phyloP scores from a whole-genome alignment of 495 filamentous ascomycete genomes.

The Hyphodiscus hymeniophilus region DNA sequence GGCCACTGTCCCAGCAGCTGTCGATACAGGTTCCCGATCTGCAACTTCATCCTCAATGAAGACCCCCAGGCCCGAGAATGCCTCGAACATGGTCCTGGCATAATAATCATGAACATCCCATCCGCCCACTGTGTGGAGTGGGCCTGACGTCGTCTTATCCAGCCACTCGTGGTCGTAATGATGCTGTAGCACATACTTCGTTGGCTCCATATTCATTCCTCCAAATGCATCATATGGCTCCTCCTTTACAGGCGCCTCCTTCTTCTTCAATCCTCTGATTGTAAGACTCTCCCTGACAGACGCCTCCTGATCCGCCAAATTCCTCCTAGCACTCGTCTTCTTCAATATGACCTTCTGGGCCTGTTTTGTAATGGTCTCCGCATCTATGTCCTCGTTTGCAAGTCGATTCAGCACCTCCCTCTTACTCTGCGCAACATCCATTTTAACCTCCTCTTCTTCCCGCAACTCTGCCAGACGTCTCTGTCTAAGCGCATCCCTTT shows the following conservation, averaged over 20 bases:
- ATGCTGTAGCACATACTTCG: conserved; percentile 60
- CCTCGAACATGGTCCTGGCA: conserved; percentile 70
- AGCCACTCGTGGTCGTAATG: conserved; percentile 57
- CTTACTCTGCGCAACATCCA: conserved; percentile 37
- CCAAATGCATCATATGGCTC: conserved; percentile 86
- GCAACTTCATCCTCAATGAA: conserved; percentile 71
- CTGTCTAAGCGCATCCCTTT: conserved; percentile 45
- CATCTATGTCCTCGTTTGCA: conserved; percentile 33
- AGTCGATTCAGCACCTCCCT: conserved; percentile 43
- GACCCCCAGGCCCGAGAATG: conserved; percentile 80
- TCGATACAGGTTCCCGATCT: conserved; percentile 16
- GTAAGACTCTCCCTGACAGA: conserved; percentile 35
- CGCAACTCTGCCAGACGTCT: conserved; percentile 37
- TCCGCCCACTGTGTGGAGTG: conserved; percentile 63
- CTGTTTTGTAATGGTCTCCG: conserved; percentile 43
- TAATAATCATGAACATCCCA: conserved; percentile 78
- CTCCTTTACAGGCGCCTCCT: conserved; percentile 49
- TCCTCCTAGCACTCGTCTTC: conserved; percentile 42
- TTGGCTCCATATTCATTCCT: conserved; percentile 56
- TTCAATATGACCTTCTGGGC: conserved; percentile 59
- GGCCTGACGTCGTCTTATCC: conserved; percentile 49
- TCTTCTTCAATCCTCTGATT: conserved; percentile 73
- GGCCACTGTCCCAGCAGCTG: conserved; percentile 19
- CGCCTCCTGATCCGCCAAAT: conserved; percentile 32
- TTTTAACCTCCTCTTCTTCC: conserved; percentile 41